phyloP scores from a whole-genome alignment of 1,284 basidiomycete species.

The Ceratorhiza oryzae-sativae region DNA sequence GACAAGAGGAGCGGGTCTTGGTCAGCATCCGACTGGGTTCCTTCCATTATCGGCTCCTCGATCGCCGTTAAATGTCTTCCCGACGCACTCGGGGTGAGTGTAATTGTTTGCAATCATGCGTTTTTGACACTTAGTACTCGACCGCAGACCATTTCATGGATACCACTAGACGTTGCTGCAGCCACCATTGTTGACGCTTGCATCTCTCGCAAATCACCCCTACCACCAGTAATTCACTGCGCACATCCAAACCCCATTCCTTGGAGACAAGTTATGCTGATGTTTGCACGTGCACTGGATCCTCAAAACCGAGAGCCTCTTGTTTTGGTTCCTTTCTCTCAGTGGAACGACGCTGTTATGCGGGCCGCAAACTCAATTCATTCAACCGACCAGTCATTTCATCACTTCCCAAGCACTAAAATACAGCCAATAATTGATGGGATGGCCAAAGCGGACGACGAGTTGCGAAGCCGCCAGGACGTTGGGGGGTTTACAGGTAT shows the following conservation, averaged over 20 bases:
- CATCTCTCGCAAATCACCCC: neutral
- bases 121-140: neutral
- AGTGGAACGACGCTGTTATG: slow-evolving; percentile 45
- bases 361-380: neutral
- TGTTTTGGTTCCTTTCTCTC: slow-evolving; percentile 46
- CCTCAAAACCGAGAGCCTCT: slow-evolving; percentile 34
- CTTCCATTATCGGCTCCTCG: slow-evolving; percentile 17
- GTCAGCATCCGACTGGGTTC: slow-evolving; percentile 38
- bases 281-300: slow-evolving; percentile 44
- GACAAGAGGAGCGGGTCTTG: slow-evolving; percentile 36
- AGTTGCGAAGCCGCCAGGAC: neutral
- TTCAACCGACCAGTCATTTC: neutral
- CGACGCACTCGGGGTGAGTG: slow-evolving; percentile 10
- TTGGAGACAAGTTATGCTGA: slow-evolving; percentile 44
- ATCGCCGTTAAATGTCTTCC: slow-evolving; percentile 13
- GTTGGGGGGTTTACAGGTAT: neutral
- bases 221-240: slow-evolving; percentile 44
- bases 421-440: slow-evolving; percentile 15
- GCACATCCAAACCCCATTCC: slow-evolving; percentile 48
- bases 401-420: slow-evolving; percentile 23
- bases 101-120: neutral
- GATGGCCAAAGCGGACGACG: slow-evolving; percentile 7
- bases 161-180: slow-evolving; percentile 47
- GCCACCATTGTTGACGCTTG: slow-evolving; percentile 46
- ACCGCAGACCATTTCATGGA: slow-evolving; percentile 47